Evolutionary conservation across 2,329 filamentous ascomycete genomes (phyloP), one percentile per base, ranked within the genome.

Genomic region (Microcyclospora tardicrescens): DNA sequence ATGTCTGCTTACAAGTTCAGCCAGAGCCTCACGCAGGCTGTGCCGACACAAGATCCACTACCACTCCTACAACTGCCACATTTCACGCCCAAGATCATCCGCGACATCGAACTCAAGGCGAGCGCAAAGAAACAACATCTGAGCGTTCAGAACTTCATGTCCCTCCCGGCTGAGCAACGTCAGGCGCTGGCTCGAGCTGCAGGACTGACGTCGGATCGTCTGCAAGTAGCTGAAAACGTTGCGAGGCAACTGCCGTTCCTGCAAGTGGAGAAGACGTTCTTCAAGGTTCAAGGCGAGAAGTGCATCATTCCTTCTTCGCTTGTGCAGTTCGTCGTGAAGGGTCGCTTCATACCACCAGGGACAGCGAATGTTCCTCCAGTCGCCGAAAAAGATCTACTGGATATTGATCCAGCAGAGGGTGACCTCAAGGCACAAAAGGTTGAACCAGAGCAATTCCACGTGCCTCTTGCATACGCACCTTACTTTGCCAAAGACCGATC

Each of bases 241-340:
- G 87, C 86, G 19, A 77, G 77, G 51, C 84, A 95, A 62, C 71
- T 98, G 19, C 91, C 91, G 1, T 75, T 77, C 46, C 71, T 98
- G 39, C 75, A 82, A 41, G 77, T 98, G 10, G 84, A 85, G 55
- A 93, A 86, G 65, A 84, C 86, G 6, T 98, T 94, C 65, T 98
- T 98, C 77, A 98, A 98, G 70, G 93, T 98, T 34, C 80, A 85
- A 37, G 91, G 91, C 57, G 93, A 98, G 65, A 84, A 82, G 49
- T 82, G 81, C 60, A 84, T 98, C 55, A 93, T 89, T 27, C 87
- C 91, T 6, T 84, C 82, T 42, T 93, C 86, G 40, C 73, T 98
- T 29, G 89, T 96, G 15, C 89, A 87, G 45, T 79, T 98, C 24
- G 85, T 98, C 37, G 77, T 98, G 58, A 98, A 98, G 68, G 86